Evolutionary conservation across 2,329 filamentous ascomycete species (phyloP).

Genomic region (Botrytis deweyae): DNA sequence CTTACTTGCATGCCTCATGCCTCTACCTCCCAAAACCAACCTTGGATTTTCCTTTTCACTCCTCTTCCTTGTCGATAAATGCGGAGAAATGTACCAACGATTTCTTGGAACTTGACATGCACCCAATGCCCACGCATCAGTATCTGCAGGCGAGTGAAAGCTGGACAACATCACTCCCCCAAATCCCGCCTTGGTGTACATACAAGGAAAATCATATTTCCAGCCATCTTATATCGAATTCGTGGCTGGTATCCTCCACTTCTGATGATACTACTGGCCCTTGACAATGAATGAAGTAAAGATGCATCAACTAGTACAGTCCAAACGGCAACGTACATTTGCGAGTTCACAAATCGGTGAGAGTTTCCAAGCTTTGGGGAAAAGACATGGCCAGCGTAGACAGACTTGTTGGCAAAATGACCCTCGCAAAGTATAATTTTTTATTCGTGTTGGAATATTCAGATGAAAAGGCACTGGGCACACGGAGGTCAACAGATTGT

Average conservation of each 20-base stretch:
- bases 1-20: not conserved
- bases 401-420: not conserved
- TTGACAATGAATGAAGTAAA: not conserved
- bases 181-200: not conserved
- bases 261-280: not conserved
- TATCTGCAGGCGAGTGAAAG: conserved; percentile 9
- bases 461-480: not conserved
- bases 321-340: not conserved
- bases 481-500: accelerated
- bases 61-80: not conserved
- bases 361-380: not conserved
- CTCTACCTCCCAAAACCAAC: not conserved
- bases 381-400: not conserved
- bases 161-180: not conserved
- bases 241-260: conserved; percentile 10
- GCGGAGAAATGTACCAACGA: not conserved
- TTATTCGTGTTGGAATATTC: not conserved
- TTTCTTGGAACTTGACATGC: not conserved
- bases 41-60: not conserved
- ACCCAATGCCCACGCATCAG: not conserved
- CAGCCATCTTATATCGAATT: conserved; percentile 2
- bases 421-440: not conserved
- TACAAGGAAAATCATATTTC: not conserved
- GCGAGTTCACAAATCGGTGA: not conserved
- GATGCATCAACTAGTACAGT: not conserved